Percentiles rank a stretch among this genome's conserved stretches.
phyloP scores from a whole-genome alignment of 2,329 filamentous ascomycete species.

The Thielaviopsis cerberus region DNA sequence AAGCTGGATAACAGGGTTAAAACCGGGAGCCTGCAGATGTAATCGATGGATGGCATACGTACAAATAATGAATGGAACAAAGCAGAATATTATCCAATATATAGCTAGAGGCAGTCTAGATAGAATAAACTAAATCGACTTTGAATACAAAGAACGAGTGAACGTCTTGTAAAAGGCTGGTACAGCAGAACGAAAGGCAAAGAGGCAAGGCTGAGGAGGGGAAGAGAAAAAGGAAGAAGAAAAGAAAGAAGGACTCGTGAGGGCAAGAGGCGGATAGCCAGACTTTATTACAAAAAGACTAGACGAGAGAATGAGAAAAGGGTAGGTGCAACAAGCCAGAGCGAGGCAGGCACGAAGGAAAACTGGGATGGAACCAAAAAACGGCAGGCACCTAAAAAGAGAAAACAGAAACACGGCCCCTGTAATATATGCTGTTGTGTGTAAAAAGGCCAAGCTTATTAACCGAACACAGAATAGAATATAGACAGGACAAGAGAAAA shows the following conservation, averaged over 20 bases:
- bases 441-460: no score
- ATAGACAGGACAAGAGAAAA: conserved; percentile 6
- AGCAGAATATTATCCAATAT: not conserved
- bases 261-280: not conserved
- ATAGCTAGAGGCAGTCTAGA: not conserved
- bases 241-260: not conserved
- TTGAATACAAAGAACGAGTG: not conserved
- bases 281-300: not conserved
- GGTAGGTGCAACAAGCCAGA: no score
- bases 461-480: not conserved
- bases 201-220: conserved; percentile 4
- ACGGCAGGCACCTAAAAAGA: no score
- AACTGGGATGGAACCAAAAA: no score
- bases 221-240: conserved; percentile 8
- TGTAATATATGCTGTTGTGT: no score
- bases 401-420: no score
- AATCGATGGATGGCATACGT: not conserved
- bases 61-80: not conserved
- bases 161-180: not conserved
- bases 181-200: conserved; percentile 1
- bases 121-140: not conserved
- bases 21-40: no score
- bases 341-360: no score
- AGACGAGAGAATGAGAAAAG: conserved; percentile 1
- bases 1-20: not conserved